Conservation (phyloP, 176 grass and related monocot species). For the Oryza meridionalis region DNA sequence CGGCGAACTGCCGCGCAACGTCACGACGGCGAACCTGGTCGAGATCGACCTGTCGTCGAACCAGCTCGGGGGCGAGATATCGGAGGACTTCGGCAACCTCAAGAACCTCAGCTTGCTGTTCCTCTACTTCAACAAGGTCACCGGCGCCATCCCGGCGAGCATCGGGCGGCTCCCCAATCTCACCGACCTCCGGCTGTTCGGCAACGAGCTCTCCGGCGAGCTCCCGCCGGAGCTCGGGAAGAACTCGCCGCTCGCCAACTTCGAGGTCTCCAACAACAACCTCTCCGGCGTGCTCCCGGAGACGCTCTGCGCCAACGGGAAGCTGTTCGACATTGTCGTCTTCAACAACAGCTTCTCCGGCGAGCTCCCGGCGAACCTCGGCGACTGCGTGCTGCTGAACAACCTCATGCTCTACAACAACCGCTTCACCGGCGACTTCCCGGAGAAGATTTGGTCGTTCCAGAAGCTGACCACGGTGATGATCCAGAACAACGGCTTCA, state of each 20-base stretch:
- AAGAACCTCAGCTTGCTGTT: constrained; percentile 40
- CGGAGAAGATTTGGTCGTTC: constrained; percentile 51
- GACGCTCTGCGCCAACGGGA: constrained; percentile 49
- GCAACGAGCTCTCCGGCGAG: constrained; percentile 58
- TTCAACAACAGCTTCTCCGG: constrained; percentile 76
- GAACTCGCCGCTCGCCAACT: constrained; percentile 55
- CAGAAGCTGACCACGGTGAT: constrained; percentile 44
- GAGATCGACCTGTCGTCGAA: constrained; percentile 63
- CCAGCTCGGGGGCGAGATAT: constrained; percentile 58
- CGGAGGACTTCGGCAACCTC: constrained; percentile 48
- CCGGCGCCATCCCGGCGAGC: constrained; percentile 58
- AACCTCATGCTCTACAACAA: constrained; percentile 74
- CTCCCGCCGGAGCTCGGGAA: constrained; percentile 67
- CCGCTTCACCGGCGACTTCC: constrained; percentile 57
- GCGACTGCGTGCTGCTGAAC: constrained; percentile 25
- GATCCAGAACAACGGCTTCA: constrained; percentile 68
- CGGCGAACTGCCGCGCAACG: constrained; percentile 38
- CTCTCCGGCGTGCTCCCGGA: constrained; percentile 55
- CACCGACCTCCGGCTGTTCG: constrained; percentile 45
- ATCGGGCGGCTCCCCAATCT: constrained; percentile 56
- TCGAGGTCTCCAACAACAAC: constrained; percentile 60
- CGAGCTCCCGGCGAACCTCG: constrained; percentile 45
- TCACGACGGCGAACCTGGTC: constrained; percentile 22
- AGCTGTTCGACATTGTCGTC: constrained; percentile 44
- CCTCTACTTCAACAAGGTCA: constrained; percentile 59